Conservation (phyloP, 305 asterid species). For the Solanum aculeatissimum region DNA sequence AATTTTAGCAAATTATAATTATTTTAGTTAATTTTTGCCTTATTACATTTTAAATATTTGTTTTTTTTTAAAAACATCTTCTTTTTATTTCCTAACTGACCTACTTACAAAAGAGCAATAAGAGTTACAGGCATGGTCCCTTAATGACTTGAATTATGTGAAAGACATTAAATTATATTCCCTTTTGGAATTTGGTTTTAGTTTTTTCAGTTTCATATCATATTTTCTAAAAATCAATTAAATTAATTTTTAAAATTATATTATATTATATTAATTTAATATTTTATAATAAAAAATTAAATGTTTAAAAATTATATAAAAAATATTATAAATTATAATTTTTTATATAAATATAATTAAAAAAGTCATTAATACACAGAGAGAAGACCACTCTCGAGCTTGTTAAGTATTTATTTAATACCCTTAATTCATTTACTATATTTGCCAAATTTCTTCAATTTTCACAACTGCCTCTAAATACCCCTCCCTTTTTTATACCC, state of each 20-base stretch:
- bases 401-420: background rate
- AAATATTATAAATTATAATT: too few relatives aligned
- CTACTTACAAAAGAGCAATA: background rate
- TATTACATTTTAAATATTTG: too few relatives aligned
- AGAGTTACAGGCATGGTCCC: background rate
- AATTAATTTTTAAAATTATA: too few relatives aligned
- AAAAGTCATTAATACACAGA: background rate
- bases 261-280: too few relatives aligned
- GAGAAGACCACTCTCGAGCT: background rate
- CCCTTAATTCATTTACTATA: background rate
- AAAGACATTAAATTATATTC: background rate
- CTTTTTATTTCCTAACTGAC: fast-evolving
- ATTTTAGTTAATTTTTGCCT: too few relatives aligned
- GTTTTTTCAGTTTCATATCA: background rate
- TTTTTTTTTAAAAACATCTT: too few relatives aligned
- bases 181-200: background rate
- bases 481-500: background rate
- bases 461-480: slow-evolving; percentile 7
- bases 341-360: too few relatives aligned
- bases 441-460: background rate
- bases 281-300: too few relatives aligned
- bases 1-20: too few relatives aligned
- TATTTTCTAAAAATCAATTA: too few relatives aligned
- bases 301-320: too few relatives aligned
- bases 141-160: background rate